phyloP scores from a whole-genome alignment of 129 eudicot species.

The Erigeron canadensis region DNA sequence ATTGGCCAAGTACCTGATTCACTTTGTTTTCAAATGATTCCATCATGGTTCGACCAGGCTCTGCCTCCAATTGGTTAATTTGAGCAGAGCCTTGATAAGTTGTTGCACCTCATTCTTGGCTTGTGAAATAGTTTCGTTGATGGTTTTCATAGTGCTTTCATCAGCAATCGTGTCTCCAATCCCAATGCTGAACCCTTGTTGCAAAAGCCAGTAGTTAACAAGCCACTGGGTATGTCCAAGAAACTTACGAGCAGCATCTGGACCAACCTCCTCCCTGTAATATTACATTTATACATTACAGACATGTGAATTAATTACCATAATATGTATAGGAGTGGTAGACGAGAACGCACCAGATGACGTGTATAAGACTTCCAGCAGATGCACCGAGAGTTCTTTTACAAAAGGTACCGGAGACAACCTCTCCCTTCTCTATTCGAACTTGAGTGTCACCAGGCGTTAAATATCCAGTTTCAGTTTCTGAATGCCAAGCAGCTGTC shows the following conservation, averaged over 20 bases:
- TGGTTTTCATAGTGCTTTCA: constrained; percentile 19
- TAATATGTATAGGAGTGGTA: background rate
- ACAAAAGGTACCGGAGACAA: constrained; percentile 85
- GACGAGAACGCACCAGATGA: constrained; percentile 61
- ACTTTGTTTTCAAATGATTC: constrained; percentile 95
- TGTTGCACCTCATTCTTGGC: constrained; percentile 90
- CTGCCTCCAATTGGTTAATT: constrained; percentile 81
- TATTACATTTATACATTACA: no score
- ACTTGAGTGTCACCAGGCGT: constrained; percentile 98
- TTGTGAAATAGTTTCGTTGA: constrained; percentile 77
- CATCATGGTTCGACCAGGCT: constrained; percentile 97
- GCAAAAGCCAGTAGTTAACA: constrained; percentile 97
- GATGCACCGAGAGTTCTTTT: constrained; percentile 92
- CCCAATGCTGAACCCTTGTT: constrained; percentile 91
- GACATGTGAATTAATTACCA: background rate
- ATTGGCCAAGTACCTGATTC: constrained; percentile 97
- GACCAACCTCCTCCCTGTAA: constrained; percentile 97
- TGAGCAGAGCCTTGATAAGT: constrained; percentile 69
- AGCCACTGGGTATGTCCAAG: constrained; percentile 99
- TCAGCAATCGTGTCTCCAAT: constrained; percentile 54
- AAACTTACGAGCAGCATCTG: constrained; percentile 99
- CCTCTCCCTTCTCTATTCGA: constrained; percentile 88
- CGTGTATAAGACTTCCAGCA: constrained; percentile 91
- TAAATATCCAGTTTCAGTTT: constrained; percentile 62
- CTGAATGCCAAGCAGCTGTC: constrained; percentile 87